phyloP scores from a whole-genome alignment of 2,329 filamentous ascomycete species.

The Calonectria pseudoturangicola region DNA sequence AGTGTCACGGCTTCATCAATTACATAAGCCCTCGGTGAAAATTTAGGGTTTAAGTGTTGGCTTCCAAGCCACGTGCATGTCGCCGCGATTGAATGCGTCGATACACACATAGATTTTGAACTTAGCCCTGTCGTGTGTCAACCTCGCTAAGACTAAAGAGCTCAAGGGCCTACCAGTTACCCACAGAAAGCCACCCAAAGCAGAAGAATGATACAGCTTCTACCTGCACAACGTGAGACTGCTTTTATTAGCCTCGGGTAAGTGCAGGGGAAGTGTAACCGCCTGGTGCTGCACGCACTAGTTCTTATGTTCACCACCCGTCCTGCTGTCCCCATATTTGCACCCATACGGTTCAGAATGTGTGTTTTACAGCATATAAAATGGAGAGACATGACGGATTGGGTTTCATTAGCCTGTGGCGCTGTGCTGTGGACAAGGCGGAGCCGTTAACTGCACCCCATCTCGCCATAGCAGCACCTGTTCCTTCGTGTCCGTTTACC shows the following conservation, averaged over 20 bases:
- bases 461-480: constrained; percentile 27
- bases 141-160: background rate
- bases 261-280: constrained; percentile 56
- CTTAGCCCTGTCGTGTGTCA: no score
- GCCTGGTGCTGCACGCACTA: constrained; percentile 49
- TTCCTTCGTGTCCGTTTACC: constrained; percentile 4
- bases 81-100: background rate
- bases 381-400: constrained; percentile 16
- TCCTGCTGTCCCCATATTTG: constrained; percentile 48
- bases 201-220: background rate
- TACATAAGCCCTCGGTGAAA: background rate
- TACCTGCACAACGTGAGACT: constrained; percentile 58
- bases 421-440: constrained; percentile 22
- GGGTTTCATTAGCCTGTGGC: constrained; percentile 13
- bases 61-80: no score
- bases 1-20: background rate
- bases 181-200: background rate
- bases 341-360: constrained; percentile 42
- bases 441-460: constrained; percentile 39
- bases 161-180: background rate
- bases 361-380: background rate
- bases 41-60: background rate
- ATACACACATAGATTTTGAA: background rate
- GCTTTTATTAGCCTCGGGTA: constrained; percentile 60
- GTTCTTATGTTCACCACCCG: constrained; percentile 52